Evolutionary conservation across 148 eudicot genomes (phyloP).

Genomic region (Rhododendron vialii): DNA sequence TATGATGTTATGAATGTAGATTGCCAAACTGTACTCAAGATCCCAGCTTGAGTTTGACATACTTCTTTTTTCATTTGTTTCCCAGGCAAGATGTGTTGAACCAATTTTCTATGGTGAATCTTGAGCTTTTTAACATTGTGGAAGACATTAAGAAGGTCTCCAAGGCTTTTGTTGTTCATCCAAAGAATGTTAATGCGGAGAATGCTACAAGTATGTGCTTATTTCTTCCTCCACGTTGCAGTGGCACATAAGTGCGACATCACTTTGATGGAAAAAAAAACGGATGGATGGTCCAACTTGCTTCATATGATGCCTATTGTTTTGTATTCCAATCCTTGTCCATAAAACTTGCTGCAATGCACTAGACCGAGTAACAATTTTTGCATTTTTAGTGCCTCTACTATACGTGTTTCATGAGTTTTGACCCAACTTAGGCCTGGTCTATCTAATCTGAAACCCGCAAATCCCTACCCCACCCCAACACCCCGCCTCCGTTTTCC

Average conservation of each 20-base stretch:
- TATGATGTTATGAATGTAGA: neutral
- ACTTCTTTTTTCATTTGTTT: neutral
- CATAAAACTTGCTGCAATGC: neutral
- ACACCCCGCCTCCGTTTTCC: neutral
- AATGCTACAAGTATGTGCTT: constrained; percentile 67
- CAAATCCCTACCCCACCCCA: neutral
- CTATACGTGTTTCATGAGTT: neutral
- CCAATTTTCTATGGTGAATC: constrained; percentile 97
- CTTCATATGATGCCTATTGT: neutral
- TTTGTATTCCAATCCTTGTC: neutral
- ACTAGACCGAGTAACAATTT: neutral
- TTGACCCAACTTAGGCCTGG: neutral
- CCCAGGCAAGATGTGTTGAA: constrained; percentile 81
- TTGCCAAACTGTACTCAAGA: neutral
- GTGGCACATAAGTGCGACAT: neutral
- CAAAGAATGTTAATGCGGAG: constrained; percentile 87
- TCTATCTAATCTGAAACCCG: neutral
- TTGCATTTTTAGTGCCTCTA: neutral
- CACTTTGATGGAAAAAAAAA: neutral
- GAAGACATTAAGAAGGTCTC: constrained; percentile 96
- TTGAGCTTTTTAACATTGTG: constrained; percentile 82
- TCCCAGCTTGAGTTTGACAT: neutral
- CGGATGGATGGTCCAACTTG: neutral
- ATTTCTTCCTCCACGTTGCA: neutral
- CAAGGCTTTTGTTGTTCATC: constrained; percentile 92